Evolutionary conservation across 768 basidiomycete species (phyloP).

Genomic region (Pholiota molesta): DNA sequence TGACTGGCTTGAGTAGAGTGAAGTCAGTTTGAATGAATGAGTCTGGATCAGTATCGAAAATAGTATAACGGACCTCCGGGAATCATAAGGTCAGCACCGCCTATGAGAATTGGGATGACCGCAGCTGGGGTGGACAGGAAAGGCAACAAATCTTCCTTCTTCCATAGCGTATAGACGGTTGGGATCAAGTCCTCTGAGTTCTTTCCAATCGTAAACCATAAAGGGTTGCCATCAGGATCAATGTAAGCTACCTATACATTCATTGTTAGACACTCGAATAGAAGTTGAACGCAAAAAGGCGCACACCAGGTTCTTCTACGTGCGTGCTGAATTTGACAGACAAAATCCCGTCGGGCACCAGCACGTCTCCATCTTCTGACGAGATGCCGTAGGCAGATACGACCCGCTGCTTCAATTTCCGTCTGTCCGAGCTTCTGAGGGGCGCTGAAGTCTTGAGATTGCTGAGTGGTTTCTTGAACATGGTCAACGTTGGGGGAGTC

Average conservation of each 20-base stretch:
- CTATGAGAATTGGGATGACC: constrained; percentile 71
- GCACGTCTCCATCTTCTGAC: constrained; percentile 62
- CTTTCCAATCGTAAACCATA: constrained; percentile 81
- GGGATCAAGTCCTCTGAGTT: constrained; percentile 70
- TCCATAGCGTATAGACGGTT: constrained; percentile 85
- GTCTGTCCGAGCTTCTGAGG: constrained; percentile 71
- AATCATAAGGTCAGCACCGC: constrained; percentile 89
- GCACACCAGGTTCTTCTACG: constrained; percentile 66
- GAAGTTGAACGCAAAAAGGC: constrained; percentile 20
- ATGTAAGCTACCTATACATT: constrained; percentile 60
- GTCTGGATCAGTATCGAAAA: not conserved
- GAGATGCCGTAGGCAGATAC: constrained; percentile 47
- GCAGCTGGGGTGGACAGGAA: constrained; percentile 69
- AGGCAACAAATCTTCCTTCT: constrained; percentile 67
- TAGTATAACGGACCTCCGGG: constrained; percentile 66
- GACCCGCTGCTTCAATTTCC: constrained; percentile 68
- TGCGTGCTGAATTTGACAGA: constrained; percentile 71
- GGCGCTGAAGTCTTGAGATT: constrained; percentile 78
- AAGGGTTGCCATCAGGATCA: constrained; percentile 65
- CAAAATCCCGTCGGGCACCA: constrained; percentile 76
- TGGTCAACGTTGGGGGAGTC: constrained; percentile 25
- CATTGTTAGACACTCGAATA: constrained; percentile 4
- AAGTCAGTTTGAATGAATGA: constrained; percentile 10
- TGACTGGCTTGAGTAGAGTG: constrained; percentile 50
- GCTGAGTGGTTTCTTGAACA: constrained; percentile 82